Percentiles rank a stretch among this genome's conserved stretches.
Conservation (phyloP, 2,329 filamentous ascomycete species). For the Pestalotiopsis sp. region DNA sequence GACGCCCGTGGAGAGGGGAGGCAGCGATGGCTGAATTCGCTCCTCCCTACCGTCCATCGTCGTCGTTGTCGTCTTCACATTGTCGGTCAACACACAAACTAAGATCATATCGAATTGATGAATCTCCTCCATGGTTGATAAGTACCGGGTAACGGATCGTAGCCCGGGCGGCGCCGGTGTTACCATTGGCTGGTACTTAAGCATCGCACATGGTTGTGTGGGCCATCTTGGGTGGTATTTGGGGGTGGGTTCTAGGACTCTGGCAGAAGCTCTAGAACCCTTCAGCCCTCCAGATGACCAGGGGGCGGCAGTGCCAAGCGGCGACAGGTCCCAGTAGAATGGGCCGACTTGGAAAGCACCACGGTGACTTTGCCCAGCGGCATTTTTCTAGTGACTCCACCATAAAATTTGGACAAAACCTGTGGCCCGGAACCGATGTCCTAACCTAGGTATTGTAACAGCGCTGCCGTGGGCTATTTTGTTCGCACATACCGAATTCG, state of each 20-base stretch:
- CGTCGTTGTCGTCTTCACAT: neutral
- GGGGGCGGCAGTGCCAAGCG: neutral
- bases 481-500: neutral
- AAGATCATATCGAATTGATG: neutral
- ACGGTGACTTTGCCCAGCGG: neutral
- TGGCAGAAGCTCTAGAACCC: constrained; percentile 2
- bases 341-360: neutral
- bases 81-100: neutral
- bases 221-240: neutral
- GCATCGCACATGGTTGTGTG: neutral
- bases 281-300: neutral
- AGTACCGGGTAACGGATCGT: neutral
- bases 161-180: neutral
- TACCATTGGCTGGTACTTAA: neutral
- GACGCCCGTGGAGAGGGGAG: neutral
- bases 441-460: neutral
- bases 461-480: neutral
- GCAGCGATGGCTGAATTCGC: too few relatives aligned
- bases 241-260: neutral
- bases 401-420: constrained; percentile 9
- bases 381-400: neutral
- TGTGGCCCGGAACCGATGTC: neutral
- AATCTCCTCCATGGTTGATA: too few relatives aligned
- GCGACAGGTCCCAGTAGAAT: constrained; percentile 5
- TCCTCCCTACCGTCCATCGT: neutral